These are phyloP conservation scores for Candida berthetii DNA, from an alignment of 805 yeast genomes.

Conservation along the genomic window DNA sequence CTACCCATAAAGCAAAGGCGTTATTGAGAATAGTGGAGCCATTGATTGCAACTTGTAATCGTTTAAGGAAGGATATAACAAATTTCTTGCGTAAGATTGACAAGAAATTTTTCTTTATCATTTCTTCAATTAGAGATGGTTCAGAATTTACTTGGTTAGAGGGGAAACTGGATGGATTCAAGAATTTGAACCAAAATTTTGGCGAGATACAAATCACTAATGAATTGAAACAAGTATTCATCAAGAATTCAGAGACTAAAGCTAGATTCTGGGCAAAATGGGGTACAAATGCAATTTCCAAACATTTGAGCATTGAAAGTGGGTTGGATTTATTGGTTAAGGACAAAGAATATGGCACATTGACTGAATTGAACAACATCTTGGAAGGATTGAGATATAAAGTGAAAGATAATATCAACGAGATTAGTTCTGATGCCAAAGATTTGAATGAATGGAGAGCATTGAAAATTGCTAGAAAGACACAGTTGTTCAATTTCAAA, in stretches of 20 bases:
- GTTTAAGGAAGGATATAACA: too few species aligned
- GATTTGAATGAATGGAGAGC: conserved; percentile 34
- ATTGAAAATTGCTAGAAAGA: conserved; percentile 32
- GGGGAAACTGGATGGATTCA: conserved; percentile 6
- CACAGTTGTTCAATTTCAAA: conserved; percentile 28
- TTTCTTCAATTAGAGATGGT: neutral
- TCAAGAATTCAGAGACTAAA: conserved; percentile 4
- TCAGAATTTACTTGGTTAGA: conserved; percentile 1
- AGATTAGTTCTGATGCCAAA: conserved; percentile 15
- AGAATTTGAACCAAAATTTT: conserved; percentile 1
- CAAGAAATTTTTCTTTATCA: neutral
- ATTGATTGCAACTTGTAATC: too few species aligned
- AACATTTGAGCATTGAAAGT: conserved; percentile 31
- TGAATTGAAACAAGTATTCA: conserved; percentile 1
- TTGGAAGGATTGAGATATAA: conserved; percentile 2
- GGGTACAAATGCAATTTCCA: conserved; percentile 20
- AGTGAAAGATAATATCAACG: conserved; percentile 2
- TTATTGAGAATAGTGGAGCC: too few species aligned
- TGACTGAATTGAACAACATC: conserved; percentile 1
- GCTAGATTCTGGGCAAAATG: conserved; percentile 15
- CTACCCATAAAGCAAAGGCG: too few species aligned
- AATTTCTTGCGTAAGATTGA: neutral
- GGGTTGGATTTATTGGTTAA: conserved; percentile 29
- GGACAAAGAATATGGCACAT: conserved; percentile 1
- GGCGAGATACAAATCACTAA: conserved; percentile 2